Evolutionary conservation across 495 filamentous ascomycete genomes (phyloP).

Genomic region (Apiosordaria backusii): DNA sequence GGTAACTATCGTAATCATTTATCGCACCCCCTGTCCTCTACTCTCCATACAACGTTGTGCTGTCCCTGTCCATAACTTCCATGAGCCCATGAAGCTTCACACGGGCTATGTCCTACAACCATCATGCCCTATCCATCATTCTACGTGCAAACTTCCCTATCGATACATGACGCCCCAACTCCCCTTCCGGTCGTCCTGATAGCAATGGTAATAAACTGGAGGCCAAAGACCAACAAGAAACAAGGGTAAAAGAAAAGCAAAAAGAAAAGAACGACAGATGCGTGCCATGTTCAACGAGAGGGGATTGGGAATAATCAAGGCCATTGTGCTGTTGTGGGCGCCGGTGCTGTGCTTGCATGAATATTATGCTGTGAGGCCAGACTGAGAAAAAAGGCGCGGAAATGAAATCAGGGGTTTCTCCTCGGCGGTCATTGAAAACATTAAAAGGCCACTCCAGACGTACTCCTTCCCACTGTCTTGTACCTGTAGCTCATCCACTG

Average conservation of each 20-base stretch:
- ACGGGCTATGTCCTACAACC: not conserved
- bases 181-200: not conserved
- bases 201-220: not conserved
- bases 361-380: not conserved
- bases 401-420: not conserved
- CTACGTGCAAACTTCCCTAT: not conserved
- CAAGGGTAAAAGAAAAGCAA: not conserved
- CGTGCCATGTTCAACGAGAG: not conserved
- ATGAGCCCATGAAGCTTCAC: no score
- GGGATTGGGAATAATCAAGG: not conserved
- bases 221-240: not conserved
- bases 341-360: no score
- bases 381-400: not conserved
- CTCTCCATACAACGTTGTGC: not conserved
- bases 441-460: slow-evolving; percentile 36
- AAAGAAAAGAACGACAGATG: not conserved
- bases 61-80: no score
- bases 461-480: slow-evolving; percentile 49
- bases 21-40: not conserved
- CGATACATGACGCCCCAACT: not conserved
- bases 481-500: slow-evolving; percentile 45
- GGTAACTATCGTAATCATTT: not conserved
- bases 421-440: not conserved
- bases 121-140: not conserved
- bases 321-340: not conserved